phyloP scores from a whole-genome alignment of 441 rosid species.

The Theobroma grandiflorum region DNA sequence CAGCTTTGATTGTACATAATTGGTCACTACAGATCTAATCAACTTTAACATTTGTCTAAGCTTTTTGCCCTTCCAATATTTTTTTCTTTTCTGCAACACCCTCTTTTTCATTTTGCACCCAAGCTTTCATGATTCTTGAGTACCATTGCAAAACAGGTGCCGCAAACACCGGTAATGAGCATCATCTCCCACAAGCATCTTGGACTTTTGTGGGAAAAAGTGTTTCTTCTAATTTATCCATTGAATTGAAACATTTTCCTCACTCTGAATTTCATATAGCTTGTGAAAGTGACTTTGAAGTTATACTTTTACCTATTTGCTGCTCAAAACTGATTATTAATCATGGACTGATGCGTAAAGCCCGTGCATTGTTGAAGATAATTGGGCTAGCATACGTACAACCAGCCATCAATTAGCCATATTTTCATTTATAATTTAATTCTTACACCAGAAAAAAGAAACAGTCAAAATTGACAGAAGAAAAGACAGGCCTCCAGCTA shows the following conservation, averaged over 20 bases:
- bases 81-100: not conserved
- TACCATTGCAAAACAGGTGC: not conserved
- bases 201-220: not conserved
- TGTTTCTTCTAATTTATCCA: not conserved
- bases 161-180: not conserved
- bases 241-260: not conserved
- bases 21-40: not conserved
- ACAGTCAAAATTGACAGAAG: not conserved
- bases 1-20: not conserved
- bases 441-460: not conserved
- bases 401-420: not conserved
- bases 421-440: not conserved
- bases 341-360: not conserved
- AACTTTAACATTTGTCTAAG: not conserved
- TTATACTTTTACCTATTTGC: not conserved
- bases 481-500: not conserved
- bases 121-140: not conserved
- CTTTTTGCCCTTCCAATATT: not conserved
- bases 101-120: not conserved
- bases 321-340: not conserved
- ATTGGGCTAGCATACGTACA: too few relatives aligned
- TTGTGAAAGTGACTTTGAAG: not conserved
- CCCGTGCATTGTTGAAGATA: not conserved
- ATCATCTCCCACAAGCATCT: not conserved
- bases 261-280: slow-evolving; percentile 1